Evolutionary conservation across 106 monocot species (phyloP).

Genomic region (Acorus calamus): DNA sequence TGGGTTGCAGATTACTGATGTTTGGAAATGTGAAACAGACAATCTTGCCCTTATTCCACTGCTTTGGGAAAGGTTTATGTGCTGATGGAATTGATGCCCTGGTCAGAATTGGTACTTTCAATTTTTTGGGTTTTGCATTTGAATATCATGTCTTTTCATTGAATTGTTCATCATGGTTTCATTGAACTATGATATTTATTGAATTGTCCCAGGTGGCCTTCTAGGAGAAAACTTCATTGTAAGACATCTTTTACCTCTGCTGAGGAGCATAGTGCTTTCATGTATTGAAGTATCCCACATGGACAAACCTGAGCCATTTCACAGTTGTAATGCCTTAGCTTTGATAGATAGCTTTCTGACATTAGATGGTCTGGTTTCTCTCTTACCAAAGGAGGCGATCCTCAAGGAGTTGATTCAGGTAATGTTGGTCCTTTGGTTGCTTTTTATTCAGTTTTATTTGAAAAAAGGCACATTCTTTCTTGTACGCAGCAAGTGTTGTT

Average conservation of each 20-base stretch:
- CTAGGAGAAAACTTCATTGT: constrained; percentile 72
- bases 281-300: constrained; percentile 43
- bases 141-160: not conserved
- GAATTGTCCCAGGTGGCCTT: constrained; percentile 45
- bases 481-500: not conserved
- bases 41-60: constrained; percentile 69
- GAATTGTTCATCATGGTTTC: no score
- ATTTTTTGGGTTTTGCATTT: constrained; percentile 3
- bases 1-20: not conserved
- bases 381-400: constrained; percentile 44
- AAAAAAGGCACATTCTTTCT: no score
- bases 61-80: constrained; percentile 77
- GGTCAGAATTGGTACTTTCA: constrained; percentile 82
- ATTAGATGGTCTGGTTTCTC: constrained; percentile 51
- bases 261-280: constrained; percentile 60
- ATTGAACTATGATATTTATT: not conserved
- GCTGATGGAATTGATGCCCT: constrained; percentile 83
- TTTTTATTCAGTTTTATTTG: not conserved
- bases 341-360: constrained; percentile 61
- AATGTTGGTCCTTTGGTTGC: constrained; percentile 1
- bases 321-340: constrained; percentile 72
- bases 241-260: constrained; percentile 69
- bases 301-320: constrained; percentile 72
- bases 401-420: constrained; percentile 78
- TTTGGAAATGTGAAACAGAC: constrained; percentile 39